Base-by-base conservation (phyloP, 164 flowering plant species). In the Houttuynia cordata region DNA sequence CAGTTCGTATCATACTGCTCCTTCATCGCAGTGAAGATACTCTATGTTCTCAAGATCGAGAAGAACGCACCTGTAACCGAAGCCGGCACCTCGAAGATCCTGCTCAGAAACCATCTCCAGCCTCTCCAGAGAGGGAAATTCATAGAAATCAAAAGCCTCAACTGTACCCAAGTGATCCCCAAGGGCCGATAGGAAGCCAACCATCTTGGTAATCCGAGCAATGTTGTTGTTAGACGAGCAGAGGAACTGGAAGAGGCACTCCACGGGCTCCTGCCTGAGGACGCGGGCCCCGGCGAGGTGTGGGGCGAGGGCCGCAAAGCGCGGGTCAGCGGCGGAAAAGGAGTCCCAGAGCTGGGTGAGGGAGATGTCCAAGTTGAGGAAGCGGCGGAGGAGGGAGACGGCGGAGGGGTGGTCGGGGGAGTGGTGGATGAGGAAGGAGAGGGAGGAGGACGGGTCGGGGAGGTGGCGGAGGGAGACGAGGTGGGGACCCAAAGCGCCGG, bases 161-260 rank as follows among this genome's bases (percentile, higher is more conserved):
- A 93, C 85, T 47, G 65, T 60, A 20, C 97, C 97, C 71, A 90
- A 62, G 65, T 64, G 65, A 39, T 52, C 53, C 13, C 98, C 98
- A 41, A 86, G 67, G 0, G 81, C 70, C 1, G 97, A 86, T 39
- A 93, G 40, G 56, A 71, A 81, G 67, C 78, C 92, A 39, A 93
- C 96, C 98, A 90, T 90, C 57, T 69, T 71, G 3, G 97, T 86
- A 52, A 93, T 93, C 77, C 98, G 81, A 63, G 60, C 71, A 55
- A 93, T 93, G 50, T 91, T 86, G 64, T 88, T 93, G 60, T 93
- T 93, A 9, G 97, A 87, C 0, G 97, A 87, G 70, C 96, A 89
- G 42, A 87, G 68, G 64, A 87, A 86, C 79, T 93, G 97, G 55
- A 90, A 54, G 60, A 93, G 68, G 59, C 99, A 90, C 80, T 93